phyloP scores from a whole-genome alignment of 2,329 filamentous ascomycete species.

The Phialophora expanda region DNA sequence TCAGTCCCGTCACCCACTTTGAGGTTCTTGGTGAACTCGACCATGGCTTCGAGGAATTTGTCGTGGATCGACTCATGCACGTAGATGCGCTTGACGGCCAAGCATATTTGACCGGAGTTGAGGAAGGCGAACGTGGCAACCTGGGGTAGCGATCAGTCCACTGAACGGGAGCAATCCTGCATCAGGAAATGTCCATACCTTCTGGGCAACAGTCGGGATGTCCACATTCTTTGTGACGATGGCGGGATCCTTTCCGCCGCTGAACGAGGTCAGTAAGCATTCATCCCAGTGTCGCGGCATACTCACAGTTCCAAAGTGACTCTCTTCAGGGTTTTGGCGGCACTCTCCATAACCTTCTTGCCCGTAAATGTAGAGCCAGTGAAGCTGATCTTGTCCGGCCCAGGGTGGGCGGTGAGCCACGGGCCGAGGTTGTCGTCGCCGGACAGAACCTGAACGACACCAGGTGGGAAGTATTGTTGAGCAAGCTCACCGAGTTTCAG shows the following conservation, averaged over 20 bases:
- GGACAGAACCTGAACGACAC: conserved; percentile 66
- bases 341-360: conserved; percentile 65
- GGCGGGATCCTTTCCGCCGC: conserved; percentile 65
- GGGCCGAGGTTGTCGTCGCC: conserved; percentile 67
- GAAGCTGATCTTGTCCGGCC: conserved; percentile 67
- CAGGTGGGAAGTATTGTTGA: conserved; percentile 63
- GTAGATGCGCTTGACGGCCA: conserved; percentile 62
- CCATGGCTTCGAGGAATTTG: conserved; percentile 56
- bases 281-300: not conserved
- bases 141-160: conserved; percentile 14
- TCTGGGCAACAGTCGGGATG: conserved; percentile 55
- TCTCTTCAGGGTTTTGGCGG: conserved; percentile 63
- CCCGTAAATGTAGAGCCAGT: conserved; percentile 66
- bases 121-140: conserved; percentile 59
- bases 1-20: conserved; percentile 45
- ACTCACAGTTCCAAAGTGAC: conserved; percentile 62
- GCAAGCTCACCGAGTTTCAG: conserved; percentile 67
- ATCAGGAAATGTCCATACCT: conserved; percentile 41
- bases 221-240: conserved; percentile 65
- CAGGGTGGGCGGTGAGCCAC: conserved; percentile 63
- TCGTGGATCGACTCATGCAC: conserved; percentile 62
- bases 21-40: conserved; percentile 45
- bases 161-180: not conserved
- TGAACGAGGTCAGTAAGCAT: conserved; percentile 26
- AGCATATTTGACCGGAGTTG: conserved; percentile 64